Conservation (phyloP, 2,329 filamentous ascomycete genomes). For the Aspergillus sclerotialis region DNA sequence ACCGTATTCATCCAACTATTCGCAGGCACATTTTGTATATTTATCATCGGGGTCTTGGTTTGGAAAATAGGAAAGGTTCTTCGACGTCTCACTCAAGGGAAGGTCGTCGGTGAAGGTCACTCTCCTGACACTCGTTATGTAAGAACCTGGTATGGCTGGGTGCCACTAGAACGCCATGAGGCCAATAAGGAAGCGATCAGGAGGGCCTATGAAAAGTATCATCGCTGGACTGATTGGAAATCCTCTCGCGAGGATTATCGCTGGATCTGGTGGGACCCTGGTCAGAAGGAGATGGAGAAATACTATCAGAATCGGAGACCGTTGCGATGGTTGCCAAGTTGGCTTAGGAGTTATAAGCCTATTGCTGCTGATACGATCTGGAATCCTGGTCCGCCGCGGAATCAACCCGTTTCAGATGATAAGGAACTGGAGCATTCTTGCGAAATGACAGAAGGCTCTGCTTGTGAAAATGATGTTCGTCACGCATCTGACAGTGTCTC, state of each 20-base stretch:
- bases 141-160: constrained; percentile 39
- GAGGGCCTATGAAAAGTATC: constrained; percentile 12
- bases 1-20: constrained; percentile 27
- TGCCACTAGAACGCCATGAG: constrained; percentile 25
- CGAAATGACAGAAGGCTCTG: background rate
- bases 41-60: constrained; percentile 28
- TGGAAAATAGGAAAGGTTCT: constrained; percentile 34
- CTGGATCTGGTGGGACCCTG: constrained; percentile 38
- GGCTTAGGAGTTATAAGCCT: constrained; percentile 19
- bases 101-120: constrained; percentile 26
- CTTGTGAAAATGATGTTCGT: background rate
- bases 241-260: constrained; percentile 28
- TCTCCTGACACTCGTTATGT: constrained; percentile 25
- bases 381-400: constrained; percentile 14
- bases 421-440: background rate
- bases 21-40: constrained; percentile 30
- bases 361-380: constrained; percentile 19
- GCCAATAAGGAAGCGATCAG: constrained; percentile 18
- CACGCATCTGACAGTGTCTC: background rate
- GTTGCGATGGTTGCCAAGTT: constrained; percentile 19
- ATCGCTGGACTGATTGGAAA: constrained; percentile 26
- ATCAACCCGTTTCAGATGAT: constrained; percentile 3
- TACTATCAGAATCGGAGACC: constrained; percentile 11
- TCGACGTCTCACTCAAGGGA: constrained; percentile 28
- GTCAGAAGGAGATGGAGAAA: constrained; percentile 15